Base-by-base conservation (phyloP, 805 yeast genomes). In the Candida parachauliodes region DNA sequence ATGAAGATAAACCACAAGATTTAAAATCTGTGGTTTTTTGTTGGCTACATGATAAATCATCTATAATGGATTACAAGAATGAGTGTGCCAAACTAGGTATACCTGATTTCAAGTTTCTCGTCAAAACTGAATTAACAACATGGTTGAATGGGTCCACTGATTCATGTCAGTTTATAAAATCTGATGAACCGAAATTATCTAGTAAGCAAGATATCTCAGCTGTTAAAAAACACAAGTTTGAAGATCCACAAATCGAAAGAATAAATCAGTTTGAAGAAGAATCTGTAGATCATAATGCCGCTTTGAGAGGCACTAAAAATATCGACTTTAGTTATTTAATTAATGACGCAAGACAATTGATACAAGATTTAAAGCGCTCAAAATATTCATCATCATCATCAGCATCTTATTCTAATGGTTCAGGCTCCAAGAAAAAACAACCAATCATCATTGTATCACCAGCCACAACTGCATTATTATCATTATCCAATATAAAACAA, bases 51-150 rank as follows among this genome's bases (percentile, higher is more conserved):
- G 79, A 75, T 42, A 86, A 84, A 38, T 70, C 84, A 19, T 74
- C 81, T 27, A 82, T 88, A 31, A 82, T 96, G 9, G 95, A 87
- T 38, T 89, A 91, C 56, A 74, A 88, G 42, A 73, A 79, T 8
- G 80, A 76, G 26, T 86, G 96, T 46, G 82, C 78, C 50, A 73
- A 71, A 34, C 64, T 73, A 27, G 72, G 76, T 2, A 71, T 91
- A 23, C 70, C 78, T 2, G 86, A 86, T 45, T 75, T 91, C 54
- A 79, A 86, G 40, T 89, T 91, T 54, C 61, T 86, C 55, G 95
- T 88, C 50, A 80, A 94, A 60, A 81, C 88, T 7, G 96, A 91
- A 54, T 71, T 91, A 43, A 71, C 83, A 38, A 75, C 86, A 21
- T 89, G 93, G 88, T 70, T 91, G 36, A 74, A 73, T 42, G 96